Evolutionary conservation across 306 rosid genomes (phyloP), one percentile per base, ranked within the genome.

Genomic region (Dryas octopetala): DNA sequence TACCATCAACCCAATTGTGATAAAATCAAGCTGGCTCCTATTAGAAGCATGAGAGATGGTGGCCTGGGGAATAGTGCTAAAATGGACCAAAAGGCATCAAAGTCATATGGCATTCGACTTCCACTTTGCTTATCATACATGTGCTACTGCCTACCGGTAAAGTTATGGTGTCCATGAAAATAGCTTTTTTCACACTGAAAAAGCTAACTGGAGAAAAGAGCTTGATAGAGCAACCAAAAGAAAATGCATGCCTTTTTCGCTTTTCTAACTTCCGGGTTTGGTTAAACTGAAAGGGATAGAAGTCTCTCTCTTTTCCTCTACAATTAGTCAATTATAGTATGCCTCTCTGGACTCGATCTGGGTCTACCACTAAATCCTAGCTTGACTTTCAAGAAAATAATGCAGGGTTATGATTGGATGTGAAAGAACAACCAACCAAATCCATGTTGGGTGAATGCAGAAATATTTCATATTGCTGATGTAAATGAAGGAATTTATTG

Each of bases 331-430:
- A 48, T 66, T 62, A 53, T 77, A 40, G 78, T 26, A 71, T 63
- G 76, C 23, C 48, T 19, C 12, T 55, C 51, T 55, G 47, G 54
- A 78, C 52, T 47, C 38, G 23, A 23, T 32, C 16, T 44, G 75
- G 80, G 82, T 76, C 66, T 69, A 76, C 81, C 75, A 58, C 44
- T 51, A 53, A 53, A 52, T 64, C 66, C 74, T 61, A 62, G 45
- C 84, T 76, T 73, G 40, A 40, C 65, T 69, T 76, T 15, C 47
- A 80, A 78, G 83, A 68, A 77, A 86, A 77, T 71, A 51, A 75
- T 68, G 40, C 45, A 13, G 66, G 26, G 9, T 70, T 66, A 51
- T 23, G 49, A 81, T 70, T 76, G 82, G 72, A 78, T 64, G 71
- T 64, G 70, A 78, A 68, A 32, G 61, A 77, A 73, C 76, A 60